Base-by-base conservation (phyloP, 305 asterid genomes). In the Lippia alba region DNA sequence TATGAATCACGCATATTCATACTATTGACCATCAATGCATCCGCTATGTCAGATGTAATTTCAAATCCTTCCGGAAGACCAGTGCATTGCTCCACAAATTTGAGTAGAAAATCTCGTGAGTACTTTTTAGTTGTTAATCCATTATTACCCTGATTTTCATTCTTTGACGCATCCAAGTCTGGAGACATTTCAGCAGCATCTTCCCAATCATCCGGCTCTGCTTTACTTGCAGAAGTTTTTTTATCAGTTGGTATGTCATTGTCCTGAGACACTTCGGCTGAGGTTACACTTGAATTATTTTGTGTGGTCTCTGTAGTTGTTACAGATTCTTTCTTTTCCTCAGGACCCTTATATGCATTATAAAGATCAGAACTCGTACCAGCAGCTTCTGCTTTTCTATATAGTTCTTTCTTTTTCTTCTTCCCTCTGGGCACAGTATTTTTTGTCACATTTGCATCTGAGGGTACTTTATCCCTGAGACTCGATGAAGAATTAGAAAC, bases 191-290 rank as follows among this genome's bases (percentile, higher is more conserved):
- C 92, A 45, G 84, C 89, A 33, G 89, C 96, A 83, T 84, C 94
- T 77, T 91, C 97, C 97, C 96, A 89, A 74, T 91, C 94, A 78
- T 91, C 96, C 17, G 85, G 92, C 82, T 86, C 97, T 39, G 49
- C 74, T 76, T 87, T 87, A 77, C 61, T 67, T 75, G 20, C 80
- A 67, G 80, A 64, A 73, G 74, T 73, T 63, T 80, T 73, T 63
- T 80, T 82, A 70, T 82, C 78, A 30, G 68, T 39, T 34, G 82
- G 49, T 56, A 40, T 39, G 51, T 64, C 69, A 56, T 84, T 84
- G 19, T 76, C 78, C 20, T 69, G 79, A 53, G 84, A 72, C 53
- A 60, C 73, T 57, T 80, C 77, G 11, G 67, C 72, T 66, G 84
- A 53, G 67, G 56, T 61, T 74, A 56, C 58, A 65, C 65, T 63